phyloP scores from a whole-genome alignment of 1,139 yeast genomes.

The Candida dubliniensis region DNA sequence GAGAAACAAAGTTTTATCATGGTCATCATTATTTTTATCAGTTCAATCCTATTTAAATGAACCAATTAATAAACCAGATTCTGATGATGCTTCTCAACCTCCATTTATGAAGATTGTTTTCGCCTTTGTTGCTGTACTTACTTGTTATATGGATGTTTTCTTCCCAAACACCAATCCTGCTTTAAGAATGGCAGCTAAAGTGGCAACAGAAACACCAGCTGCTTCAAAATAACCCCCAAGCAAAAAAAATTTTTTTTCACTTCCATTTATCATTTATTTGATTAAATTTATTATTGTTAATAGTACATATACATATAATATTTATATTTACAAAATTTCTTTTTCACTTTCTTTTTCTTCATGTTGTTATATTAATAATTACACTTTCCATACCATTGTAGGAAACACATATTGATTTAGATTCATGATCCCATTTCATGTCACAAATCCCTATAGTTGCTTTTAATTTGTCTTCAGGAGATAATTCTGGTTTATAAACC shows the following conservation, averaged over 20 bases:
- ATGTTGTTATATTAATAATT: conserved; percentile 18
- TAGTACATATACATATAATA: not conserved
- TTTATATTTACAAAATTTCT: not conserved
- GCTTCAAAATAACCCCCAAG: conserved; percentile 7
- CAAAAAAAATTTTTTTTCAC: not conserved
- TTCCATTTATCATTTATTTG: not conserved
- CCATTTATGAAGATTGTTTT: conserved; percentile 47
- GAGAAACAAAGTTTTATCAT: conserved; percentile 54
- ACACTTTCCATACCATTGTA: conserved; percentile 47
- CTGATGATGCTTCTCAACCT: conserved; percentile 33
- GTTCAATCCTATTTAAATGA: conserved; percentile 51
- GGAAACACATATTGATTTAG: conserved; percentile 36
- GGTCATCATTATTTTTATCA: conserved; percentile 56
- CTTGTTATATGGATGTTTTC: conserved; percentile 54
- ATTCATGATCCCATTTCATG: conserved; percentile 42
- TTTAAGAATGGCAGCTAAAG: conserved; percentile 22
- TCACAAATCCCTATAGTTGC: conserved; percentile 38
- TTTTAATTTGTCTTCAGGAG: conserved; percentile 4
- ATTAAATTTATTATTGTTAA: too few relatives aligned
- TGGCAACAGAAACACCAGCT: conserved; percentile 22
- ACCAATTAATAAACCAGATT: conserved; percentile 40
- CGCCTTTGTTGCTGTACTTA: conserved; percentile 45
- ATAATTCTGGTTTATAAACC: conserved; percentile 19
- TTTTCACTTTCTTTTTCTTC: not conserved
- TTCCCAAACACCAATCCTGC: conserved; percentile 40